Percentiles rank a stretch among this genome's conserved stretches.
These are phyloP conservation scores for Hypoxylon lenormandii DNA, from an alignment of 495 filamentous ascomycete genomes.

Conservation along the genomic window DNA sequence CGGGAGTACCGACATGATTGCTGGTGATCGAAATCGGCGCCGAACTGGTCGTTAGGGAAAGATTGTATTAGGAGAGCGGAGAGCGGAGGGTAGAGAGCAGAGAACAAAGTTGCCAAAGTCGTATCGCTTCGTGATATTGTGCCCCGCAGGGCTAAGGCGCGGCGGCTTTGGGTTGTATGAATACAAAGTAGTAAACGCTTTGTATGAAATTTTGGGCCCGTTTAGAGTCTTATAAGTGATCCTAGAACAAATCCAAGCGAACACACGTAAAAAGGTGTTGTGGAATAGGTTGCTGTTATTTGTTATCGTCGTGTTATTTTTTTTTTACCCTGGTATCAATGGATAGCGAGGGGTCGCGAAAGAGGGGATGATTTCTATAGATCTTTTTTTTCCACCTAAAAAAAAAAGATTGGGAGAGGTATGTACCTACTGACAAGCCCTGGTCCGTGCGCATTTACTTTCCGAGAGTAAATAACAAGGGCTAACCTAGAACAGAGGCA, in stretches of 20 bases:
- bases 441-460: constrained; percentile 6
- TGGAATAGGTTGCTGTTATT: constrained; percentile 2
- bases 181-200: constrained; percentile 1
- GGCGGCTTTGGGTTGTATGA: constrained; percentile 16
- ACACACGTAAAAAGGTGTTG: neutral
- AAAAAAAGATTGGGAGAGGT: neutral
- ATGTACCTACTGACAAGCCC: neutral
- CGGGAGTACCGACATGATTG: constrained; percentile 84
- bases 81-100: neutral
- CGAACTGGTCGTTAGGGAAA: neutral
- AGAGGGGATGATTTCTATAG: constrained; percentile 35
- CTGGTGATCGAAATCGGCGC: constrained; percentile 22
- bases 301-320: constrained; percentile 16
- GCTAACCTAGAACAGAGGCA: neutral
- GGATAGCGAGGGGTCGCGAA: constrained; percentile 43
- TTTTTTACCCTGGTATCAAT: constrained; percentile 35
- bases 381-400: constrained; percentile 38
- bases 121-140: constrained; percentile 33
- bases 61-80: neutral
- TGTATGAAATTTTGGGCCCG: neutral
- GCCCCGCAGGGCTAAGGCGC: constrained; percentile 50
- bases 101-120: constrained; percentile 29
- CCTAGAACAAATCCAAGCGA: constrained; percentile 25
- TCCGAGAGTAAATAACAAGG: neutral
- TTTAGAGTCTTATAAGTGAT: constrained; percentile 10